A percentile compares a stretch with the other conserved stretches of the same genome.
These are phyloP conservation scores for Bimuria novae-zelandiae DNA, from an alignment of 2,329 filamentous ascomycete genomes.

Conservation along the genomic window DNA sequence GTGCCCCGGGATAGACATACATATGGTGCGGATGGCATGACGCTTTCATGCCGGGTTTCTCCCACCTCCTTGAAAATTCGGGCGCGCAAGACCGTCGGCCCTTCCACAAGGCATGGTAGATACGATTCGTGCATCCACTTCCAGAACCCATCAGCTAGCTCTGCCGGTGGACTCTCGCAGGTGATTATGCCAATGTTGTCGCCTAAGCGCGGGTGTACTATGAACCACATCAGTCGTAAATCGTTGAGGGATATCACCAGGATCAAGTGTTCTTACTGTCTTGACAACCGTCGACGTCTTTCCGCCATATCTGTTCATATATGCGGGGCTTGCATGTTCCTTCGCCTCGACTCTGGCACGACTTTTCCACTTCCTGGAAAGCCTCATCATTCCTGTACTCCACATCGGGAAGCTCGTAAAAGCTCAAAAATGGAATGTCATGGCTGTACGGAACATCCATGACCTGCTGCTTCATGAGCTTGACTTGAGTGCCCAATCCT, in stretches of 20 bases:
- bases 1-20: background rate
- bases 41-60: background rate
- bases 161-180: background rate
- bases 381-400: conserved; percentile 6
- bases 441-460: conserved; percentile 5
- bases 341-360: background rate
- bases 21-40: conserved; percentile 5
- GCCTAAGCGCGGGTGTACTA: conserved; percentile 1
- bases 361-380: conserved; percentile 3
- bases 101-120: background rate
- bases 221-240: background rate
- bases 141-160: background rate
- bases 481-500: background rate
- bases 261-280: background rate
- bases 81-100: conserved; percentile 4
- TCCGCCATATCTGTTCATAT: conserved; percentile 7
- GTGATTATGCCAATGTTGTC: conserved; percentile 9
- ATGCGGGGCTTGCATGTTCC: conserved; percentile 2
- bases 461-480: background rate
- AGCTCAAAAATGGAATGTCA: conserved; percentile 9
- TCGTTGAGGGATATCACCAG: background rate
- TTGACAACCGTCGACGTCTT: conserved; percentile 7
- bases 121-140: conserved; percentile 4
- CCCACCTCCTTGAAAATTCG: conserved; percentile 4
- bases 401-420: conserved; percentile 7